Conservation (phyloP, 805 yeast genomes). For the Hanseniaspora occidentalis region DNA sequence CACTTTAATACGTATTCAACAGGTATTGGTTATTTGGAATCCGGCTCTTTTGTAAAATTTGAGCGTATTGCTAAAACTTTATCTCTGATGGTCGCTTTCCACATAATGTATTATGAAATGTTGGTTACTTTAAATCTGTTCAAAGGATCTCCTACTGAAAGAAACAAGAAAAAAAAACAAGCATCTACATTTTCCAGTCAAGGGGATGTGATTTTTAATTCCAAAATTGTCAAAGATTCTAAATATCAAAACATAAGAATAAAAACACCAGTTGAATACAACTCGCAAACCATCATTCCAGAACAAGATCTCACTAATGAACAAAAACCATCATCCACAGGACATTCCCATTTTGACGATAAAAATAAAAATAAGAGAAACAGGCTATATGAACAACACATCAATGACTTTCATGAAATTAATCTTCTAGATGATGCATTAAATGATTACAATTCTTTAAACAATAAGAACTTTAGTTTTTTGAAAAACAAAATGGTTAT, state of each 20-base stretch:
- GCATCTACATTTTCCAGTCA: not conserved
- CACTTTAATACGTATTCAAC: too few relatives aligned
- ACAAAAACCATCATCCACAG: too few relatives aligned
- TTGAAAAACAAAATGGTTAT: conserved; percentile 7
- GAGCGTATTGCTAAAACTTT: not conserved
- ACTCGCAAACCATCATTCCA: not conserved
- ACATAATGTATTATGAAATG: not conserved
- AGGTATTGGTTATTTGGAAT: not conserved
- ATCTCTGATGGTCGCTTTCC: not conserved
- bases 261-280: conserved; percentile 1
- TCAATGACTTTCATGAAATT: not conserved
- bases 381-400: not conserved
- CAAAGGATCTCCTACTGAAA: not conserved
- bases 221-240: not conserved
- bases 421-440: not conserved
- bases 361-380: not conserved
- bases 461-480: not conserved
- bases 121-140: not conserved
- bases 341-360: too few relatives aligned
- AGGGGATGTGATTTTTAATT: not conserved
- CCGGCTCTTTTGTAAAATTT: not conserved
- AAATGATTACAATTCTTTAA: not conserved
- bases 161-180: not conserved
- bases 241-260: not conserved
- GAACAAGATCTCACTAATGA: not conserved